Evolutionary conservation across 139 green algal genomes (phyloP).

Genomic region (Coelastrella sp.): DNA sequence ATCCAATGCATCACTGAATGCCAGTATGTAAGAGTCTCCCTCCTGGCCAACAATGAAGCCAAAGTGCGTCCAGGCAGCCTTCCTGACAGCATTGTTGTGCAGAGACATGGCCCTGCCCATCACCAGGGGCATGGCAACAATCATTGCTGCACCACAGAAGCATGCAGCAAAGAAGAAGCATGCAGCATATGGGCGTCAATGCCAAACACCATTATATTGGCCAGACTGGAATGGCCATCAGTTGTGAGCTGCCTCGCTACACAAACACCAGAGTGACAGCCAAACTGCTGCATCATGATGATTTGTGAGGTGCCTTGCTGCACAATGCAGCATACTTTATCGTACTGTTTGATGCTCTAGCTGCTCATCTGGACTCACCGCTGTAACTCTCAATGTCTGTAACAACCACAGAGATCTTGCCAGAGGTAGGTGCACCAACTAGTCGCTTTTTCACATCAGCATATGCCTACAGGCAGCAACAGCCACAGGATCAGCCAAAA

Average conservation of each 20-base stretch:
- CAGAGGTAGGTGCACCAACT: conserved; percentile 51
- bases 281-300: too few relatives aligned
- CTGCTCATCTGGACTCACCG: conserved; percentile 35
- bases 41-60: conserved; percentile 63
- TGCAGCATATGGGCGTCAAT: too few relatives aligned
- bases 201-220: too few relatives aligned
- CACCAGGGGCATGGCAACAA: conserved; percentile 47
- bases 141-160: conserved; percentile 40
- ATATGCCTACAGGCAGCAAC: conserved; percentile 10
- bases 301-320: too few relatives aligned
- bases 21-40: conserved; percentile 55
- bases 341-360: background rate
- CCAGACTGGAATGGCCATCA: too few relatives aligned
- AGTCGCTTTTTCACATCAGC: conserved; percentile 51
- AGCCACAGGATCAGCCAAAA: background rate
- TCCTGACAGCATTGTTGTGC: conserved; percentile 61
- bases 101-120: conserved; percentile 30
- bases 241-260: background rate
- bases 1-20: conserved; percentile 62
- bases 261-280: background rate
- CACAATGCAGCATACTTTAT: too few relatives aligned
- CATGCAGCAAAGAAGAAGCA: background rate
- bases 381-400: conserved; percentile 70
- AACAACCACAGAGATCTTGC: conserved; percentile 56
- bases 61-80: conserved; percentile 60